Evolutionary conservation across 306 rosid species (phyloP), one percentile per base, ranked within the genome.

Genomic region (Oxytropis ochrocephala): DNA sequence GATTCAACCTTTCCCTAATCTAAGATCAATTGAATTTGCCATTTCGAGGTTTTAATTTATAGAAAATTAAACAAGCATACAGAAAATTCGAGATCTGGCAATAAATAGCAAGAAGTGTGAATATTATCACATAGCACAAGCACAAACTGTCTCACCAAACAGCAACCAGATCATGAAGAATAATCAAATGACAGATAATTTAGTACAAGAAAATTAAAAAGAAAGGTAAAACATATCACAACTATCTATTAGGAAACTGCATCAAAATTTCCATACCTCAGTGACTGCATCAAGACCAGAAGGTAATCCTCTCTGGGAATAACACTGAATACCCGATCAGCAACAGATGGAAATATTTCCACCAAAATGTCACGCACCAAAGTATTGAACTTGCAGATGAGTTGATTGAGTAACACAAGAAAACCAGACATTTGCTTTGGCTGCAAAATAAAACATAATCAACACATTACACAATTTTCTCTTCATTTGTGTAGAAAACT

Each of bases 311-410:
- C 96, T 67, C 86, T 84, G 21, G 97, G 91, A 36, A 91, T 84
- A 71, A 88, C 72, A 67, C 80, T 87, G 58, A 94, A 87, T 74
- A 88, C 84, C 81, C 92, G 72, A 72, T 84, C 82, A 75, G 86
- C 87, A 46, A 94, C 85, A 50, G 87, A 82, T 33, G 97, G 97
- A 87, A 88, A 94, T 65, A 89, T 79, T 76, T 87, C 89, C 42
- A 88, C 95, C 92, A 94, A 79, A 66, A 94, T 94, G 84, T 80
- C 91, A 61, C 11, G 78, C 70, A 94, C 83, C 60, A 36, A 78
- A 35, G 84, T 83, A 78, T 58, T 87, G 91, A 94, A 91, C 86
- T 94, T 94, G 88, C 97, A 94, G 74, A 91, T 94, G 49, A 91
- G 82, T 84, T 94, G 99, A 86, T 91, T 90, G 17, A 91, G 92